Conservation (phyloP, 1,284 basidiomycete genomes). For the Apiotrichum siamense region DNA sequence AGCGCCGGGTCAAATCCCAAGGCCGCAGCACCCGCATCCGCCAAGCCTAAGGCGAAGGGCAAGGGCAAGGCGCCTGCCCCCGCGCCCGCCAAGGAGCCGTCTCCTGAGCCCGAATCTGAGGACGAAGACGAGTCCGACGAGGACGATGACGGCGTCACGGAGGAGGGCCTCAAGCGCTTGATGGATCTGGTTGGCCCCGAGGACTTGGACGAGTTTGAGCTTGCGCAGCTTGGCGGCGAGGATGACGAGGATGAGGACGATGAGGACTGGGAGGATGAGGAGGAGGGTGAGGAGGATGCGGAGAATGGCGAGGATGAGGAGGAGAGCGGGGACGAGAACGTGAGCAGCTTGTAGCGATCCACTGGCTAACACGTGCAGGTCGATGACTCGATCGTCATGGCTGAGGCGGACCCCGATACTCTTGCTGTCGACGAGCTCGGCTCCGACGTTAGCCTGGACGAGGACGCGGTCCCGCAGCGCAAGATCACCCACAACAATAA, state of each 20-base stretch:
- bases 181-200: conserved; percentile 59
- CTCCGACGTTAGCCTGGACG: conserved; percentile 58
- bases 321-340: conserved; percentile 50
- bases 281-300: conserved; percentile 62
- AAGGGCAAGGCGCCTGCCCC: conserved; percentile 14
- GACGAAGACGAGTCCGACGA: conserved; percentile 56
- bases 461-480: conserved; percentile 68
- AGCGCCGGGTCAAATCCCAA: conserved; percentile 20
- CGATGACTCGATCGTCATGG: conserved; percentile 45
- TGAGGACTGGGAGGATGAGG: conserved; percentile 61
- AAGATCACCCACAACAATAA: conserved; percentile 78
- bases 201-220: conserved; percentile 38
- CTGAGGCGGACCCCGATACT: conserved; percentile 48
- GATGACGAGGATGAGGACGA: conserved; percentile 60
- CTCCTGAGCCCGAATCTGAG: conserved; percentile 7
- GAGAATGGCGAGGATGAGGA: conserved; percentile 53
- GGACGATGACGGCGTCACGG: conserved; percentile 77
- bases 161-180: conserved; percentile 66
- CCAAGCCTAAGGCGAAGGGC: conserved; percentile 23
- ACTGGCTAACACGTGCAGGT: background rate
- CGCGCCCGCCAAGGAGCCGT: conserved; percentile 9
- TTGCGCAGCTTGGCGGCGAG: conserved; percentile 26
- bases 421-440: conserved; percentile 67
- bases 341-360: background rate
- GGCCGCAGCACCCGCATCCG: conserved; percentile 3